Base-by-base conservation (phyloP, 1,284 basidiomycete genomes). In the Gomphus bonarii region DNA sequence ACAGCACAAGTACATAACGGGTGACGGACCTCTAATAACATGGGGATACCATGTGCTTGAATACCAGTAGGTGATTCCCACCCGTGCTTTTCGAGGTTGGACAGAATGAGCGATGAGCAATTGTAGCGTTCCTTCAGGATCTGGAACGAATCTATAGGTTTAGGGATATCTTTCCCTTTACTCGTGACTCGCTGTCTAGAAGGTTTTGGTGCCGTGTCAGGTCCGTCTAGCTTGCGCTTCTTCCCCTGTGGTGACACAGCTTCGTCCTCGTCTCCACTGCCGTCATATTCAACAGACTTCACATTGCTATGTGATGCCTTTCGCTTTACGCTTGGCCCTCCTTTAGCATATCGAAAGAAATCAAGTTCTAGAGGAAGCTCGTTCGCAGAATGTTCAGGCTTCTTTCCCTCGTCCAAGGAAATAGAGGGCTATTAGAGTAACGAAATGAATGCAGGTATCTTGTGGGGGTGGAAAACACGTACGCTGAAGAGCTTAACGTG, bases 271-370 rank as follows among this genome's bases (percentile, higher is more conserved):
- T 48, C 22, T 49, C 40, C 52, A n/a, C 28, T n/a, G 10, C 18
- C 20, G 9, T 51, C 25, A 35, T 28, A 61, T 68, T 74, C 16
- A 69, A 72, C 60, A 67, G 67, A 4, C 70, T 63, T 5, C 69
- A 64, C 65, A 18, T 67, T 62, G 2, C 64, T 67, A 30, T 66
- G 67, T 1, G 65, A 25, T 44, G 60, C 59, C 61, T 70, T 70
- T 40, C 69, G 64, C 61, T 87, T 85, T 42, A 65, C 69, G 50
- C 57, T 20, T 25, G 68, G 65, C n/a, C 71, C 75, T 46, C 74
- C 76, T 61, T 81, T 74, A 0, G 85, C 82, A 63, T 91, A 91
- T 62, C 88, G 91, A 73, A 95, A 95, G 69, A 94, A 94, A 68
- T 97, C 89, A 3, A 95, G 76, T 61, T 88, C 88, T 1, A 75